Evolutionary conservation across 768 basidiomycete species (phyloP), one percentile per base, ranked within the genome.

Genomic region (Mycena polygramma): DNA sequence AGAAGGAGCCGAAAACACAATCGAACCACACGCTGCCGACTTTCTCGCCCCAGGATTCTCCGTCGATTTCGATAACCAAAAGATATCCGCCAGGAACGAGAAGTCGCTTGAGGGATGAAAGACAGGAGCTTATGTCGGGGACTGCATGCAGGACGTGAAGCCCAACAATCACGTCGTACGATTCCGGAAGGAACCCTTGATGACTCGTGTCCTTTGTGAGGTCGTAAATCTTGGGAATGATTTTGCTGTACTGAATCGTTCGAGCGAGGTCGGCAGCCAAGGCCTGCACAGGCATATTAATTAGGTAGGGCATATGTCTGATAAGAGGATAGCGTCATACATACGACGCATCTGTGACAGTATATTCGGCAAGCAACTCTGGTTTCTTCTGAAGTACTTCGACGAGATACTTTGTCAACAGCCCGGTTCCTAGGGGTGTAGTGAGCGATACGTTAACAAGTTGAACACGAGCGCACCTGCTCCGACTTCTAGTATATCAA

Each of bases 1-100:
- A n/a, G 59, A 68, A 68, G n/a, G 59, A 62, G 19, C 67, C 67
- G 22, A 68, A 68, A 19, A 68, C 14, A 37, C 52, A 68, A 26
- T 68, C 67, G 6, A 48, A 41, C 67, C 67, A 68, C 14, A 62
- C 36, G 39, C 59, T 68, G 11, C 67, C 67, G 14, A 26, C 9
- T 9, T 20, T 55, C 0, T 39, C 54, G 11, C 0, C 48, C 67
- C 67, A 68, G 0, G 67, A 17, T 1, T 59, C 62, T 30, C 67
- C 59, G 22, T 68, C 54, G 4, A 68, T 26, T 19, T 68, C 67
- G 46, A 68, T n/a, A 14, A 43, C 24, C 19, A 62, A 11, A 22
- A 68, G 53, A 53, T 15, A 62, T 19, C 68, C 68, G 6, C 68
- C 68, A 20, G 68, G 68, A 7, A 69, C 55, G 2, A 69, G 61